A percentile compares a stretch with the other conserved stretches of the same genome.
Evolutionary conservation across 2,329 filamentous ascomycete genomes (phyloP).

Genomic region (Aureobasidium vineae): DNA sequence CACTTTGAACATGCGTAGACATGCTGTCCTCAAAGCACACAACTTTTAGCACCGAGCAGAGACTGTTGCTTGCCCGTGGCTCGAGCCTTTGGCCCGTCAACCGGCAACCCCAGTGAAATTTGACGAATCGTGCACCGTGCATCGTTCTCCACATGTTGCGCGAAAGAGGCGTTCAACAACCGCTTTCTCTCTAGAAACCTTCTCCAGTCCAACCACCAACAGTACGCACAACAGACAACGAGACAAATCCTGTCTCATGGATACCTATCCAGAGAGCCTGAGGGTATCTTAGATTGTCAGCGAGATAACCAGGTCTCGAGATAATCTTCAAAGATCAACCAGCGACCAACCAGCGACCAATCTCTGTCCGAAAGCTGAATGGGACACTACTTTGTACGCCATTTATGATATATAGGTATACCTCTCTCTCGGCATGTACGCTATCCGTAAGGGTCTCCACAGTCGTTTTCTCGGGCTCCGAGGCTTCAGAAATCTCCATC

Average conservation of each 20-base stretch:
- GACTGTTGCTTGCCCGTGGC: not conserved
- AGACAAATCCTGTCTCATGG: not conserved
- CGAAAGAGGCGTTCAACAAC: slow-evolving; percentile 23
- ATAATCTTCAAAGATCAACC: too few relatives aligned
- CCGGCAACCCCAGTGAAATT: slow-evolving; percentile 10
- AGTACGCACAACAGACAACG: not conserved
- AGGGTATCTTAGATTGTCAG: too few relatives aligned
- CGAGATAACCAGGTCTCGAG: not conserved
- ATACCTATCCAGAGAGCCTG: not conserved
- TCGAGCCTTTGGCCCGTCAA: slow-evolving; percentile 18
- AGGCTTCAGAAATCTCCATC: not conserved
- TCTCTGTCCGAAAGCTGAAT: too few relatives aligned
- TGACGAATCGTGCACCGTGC: slow-evolving; percentile 2
- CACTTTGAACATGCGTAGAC: not conserved
- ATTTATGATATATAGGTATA: too few relatives aligned
- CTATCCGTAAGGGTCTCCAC: too few relatives aligned
- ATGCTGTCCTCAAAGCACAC: not conserved
- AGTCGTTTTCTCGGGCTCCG: too few relatives aligned
- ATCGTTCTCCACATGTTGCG: slow-evolving; percentile 19
- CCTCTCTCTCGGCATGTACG: too few relatives aligned
- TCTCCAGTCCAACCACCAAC: not conserved
- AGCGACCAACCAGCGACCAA: too few relatives aligned
- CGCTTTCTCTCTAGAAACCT: not conserved
- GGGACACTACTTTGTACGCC: too few relatives aligned
- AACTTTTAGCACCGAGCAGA: not conserved